Percentiles rank a stretch among this genome's conserved stretches.
Evolutionary conservation across 2,329 filamentous ascomycete genomes (phyloP).

Genomic region (Drechmeria coniospora): DNA sequence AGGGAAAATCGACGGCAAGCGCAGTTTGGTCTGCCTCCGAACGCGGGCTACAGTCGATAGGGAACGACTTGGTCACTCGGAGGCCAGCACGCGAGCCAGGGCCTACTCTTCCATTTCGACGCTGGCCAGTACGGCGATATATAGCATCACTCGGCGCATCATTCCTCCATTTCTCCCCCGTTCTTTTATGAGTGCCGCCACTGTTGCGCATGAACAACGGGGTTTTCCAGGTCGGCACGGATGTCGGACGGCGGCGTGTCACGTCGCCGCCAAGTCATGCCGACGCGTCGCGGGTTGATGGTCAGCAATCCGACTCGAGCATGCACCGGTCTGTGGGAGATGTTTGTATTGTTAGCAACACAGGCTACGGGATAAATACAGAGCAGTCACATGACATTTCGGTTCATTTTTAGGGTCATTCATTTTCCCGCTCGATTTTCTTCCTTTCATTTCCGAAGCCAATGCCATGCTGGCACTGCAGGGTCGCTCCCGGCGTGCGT

Average conservation of each 20-base stretch:
- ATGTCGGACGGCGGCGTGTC: no score
- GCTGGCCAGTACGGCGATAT: slow-evolving; percentile 8
- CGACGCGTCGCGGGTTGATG: no score
- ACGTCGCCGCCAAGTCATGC: no score
- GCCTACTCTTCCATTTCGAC: slow-evolving; percentile 1
- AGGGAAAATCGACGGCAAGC: slow-evolving; percentile 38
- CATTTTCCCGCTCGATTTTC: no score
- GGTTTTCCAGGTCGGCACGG: no score
- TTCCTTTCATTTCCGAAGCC: no score
- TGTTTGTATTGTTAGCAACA: slow-evolving; percentile 8
- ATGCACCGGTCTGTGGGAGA: not conserved
- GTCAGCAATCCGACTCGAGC: no score
- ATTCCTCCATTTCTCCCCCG: slow-evolving; percentile 10
- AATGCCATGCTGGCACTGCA: no score
- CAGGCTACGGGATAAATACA: slow-evolving; percentile 8
- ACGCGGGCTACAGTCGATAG: slow-evolving; percentile 21
- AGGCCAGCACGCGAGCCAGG: not conserved
- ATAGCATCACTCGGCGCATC: slow-evolving; percentile 20
- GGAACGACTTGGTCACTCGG: slow-evolving; percentile 1
- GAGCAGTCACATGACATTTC: slow-evolving; percentile 3
- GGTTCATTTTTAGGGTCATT: no score
- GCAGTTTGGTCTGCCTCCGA: slow-evolving; percentile 32
- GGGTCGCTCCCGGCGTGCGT: no score
- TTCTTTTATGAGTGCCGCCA: no score
- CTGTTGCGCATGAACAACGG: no score